Percentiles rank a stretch among this genome's conserved stretches.
Conservation (phyloP, 1,284 basidiomycete genomes). For the Tylopilus sp. region DNA sequence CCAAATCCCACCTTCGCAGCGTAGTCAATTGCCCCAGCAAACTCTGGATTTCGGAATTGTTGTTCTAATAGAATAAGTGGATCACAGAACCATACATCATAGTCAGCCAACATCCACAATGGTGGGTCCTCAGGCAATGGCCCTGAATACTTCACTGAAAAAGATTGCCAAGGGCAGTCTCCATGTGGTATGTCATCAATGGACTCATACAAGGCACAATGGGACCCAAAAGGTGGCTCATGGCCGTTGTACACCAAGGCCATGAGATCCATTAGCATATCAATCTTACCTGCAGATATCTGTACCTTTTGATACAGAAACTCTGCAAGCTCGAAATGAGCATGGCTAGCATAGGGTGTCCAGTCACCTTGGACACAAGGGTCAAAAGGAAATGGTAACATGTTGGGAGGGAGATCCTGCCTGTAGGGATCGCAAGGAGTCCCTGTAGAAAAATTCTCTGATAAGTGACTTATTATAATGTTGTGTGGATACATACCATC, state of each 20-base stretch:
- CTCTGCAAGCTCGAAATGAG: not conserved
- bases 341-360: not conserved
- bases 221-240: not conserved
- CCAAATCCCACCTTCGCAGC: too few species aligned
- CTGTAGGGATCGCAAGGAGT: too few species aligned
- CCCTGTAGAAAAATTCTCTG: too few species aligned
- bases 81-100: slow-evolving; percentile 1
- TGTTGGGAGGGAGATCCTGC: not conserved
- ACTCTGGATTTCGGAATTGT: not conserved
- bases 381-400: too few species aligned
- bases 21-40: not conserved
- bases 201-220: not conserved
- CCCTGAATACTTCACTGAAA: not conserved
- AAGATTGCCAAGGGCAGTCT: not conserved
- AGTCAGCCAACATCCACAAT: not conserved
- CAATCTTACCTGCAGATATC: not conserved
- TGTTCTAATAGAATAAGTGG: not conserved
- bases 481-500: too few species aligned
- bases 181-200: not conserved
- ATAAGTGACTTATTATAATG: too few species aligned
- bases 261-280: not conserved
- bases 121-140: not conserved
- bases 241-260: not conserved
- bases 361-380: not conserved
- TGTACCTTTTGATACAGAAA: not conserved